Evolutionary conservation across 1,139 yeast species (phyloP).

Genomic region (Suhomyces choctaworum): DNA sequence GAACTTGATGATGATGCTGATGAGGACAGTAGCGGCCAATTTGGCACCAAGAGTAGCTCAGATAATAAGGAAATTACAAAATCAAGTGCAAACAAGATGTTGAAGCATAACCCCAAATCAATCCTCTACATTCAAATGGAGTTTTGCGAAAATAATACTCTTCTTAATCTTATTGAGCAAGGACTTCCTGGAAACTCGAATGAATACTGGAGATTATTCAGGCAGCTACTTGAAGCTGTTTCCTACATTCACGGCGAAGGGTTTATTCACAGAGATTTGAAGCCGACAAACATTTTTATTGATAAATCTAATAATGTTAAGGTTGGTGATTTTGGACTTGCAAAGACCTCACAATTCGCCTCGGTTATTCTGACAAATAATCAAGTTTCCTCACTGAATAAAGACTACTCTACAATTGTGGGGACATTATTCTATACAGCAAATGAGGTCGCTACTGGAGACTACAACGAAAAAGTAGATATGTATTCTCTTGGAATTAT

Average conservation of each 20-base stretch:
- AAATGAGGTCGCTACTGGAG: conserved; percentile 75
- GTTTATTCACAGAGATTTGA: conserved; percentile 90
- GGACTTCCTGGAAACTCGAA: conserved; percentile 71
- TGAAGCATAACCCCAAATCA: conserved; percentile 42
- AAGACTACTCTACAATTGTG: conserved; percentile 84
- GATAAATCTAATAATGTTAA: conserved; percentile 87
- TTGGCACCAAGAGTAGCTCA: conserved; percentile 6
- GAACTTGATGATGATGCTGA: conserved; percentile 8
- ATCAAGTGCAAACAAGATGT: not conserved
- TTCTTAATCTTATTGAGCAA: conserved; percentile 78
- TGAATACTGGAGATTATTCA: conserved; percentile 85
- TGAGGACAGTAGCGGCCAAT: conserved; percentile 14
- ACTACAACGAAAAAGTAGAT: conserved; percentile 89
- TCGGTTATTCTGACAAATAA: conserved; percentile 42
- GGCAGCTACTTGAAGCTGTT: conserved; percentile 89
- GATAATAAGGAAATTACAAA: conserved; percentile 7
- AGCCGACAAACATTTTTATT: conserved; percentile 94
- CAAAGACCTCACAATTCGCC: conserved; percentile 66
- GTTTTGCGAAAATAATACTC: conserved; percentile 92
- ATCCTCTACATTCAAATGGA: conserved; percentile 90
- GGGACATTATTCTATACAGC: conserved; percentile 96
- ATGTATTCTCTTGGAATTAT: conserved; percentile 94
- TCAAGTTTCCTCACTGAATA: conserved; percentile 42
- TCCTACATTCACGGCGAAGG: conserved; percentile 92
- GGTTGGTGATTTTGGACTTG: conserved; percentile 96